Evolutionary conservation across 257 asterid genomes (phyloP).

Genomic region (Capsicum baccatum): DNA sequence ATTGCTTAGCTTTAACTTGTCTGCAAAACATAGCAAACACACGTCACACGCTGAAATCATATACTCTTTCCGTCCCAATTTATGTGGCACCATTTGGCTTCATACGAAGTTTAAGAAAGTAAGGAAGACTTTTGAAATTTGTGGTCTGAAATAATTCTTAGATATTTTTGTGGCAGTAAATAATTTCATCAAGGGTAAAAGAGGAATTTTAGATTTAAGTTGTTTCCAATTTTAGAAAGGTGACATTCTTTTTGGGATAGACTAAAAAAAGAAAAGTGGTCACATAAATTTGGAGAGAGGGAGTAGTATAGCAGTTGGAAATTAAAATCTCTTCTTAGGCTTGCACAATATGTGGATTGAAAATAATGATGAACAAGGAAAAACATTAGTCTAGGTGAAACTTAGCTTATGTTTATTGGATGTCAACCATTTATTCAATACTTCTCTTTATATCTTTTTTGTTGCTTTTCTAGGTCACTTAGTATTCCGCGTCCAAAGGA

Average conservation of each 20-base stretch:
- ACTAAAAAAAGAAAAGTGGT: no score
- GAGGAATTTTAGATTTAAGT: no score
- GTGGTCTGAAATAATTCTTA: no score
- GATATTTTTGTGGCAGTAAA: no score
- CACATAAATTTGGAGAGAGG: no score
- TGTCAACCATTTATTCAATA: constrained; percentile 27
- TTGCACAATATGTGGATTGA: background rate
- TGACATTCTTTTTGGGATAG: no score
- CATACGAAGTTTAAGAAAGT: no score
- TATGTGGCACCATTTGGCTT: no score
- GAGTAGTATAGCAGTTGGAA: background rate
- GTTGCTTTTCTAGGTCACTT: constrained; percentile 53
- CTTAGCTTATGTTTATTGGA: constrained; percentile 13
- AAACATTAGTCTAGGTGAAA: constrained; percentile 26
- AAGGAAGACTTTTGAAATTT: no score
- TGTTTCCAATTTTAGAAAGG: no score
- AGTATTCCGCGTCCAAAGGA: constrained; percentile 75
- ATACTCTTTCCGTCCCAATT: no score
- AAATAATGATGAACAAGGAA: background rate
- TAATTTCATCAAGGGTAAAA: no score
- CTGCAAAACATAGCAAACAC: background rate
- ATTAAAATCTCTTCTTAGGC: constrained; percentile 13
- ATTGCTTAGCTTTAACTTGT: constrained; percentile 13
- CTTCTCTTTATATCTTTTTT: constrained; percentile 26
- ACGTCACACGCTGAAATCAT: background rate